Base-by-base conservation (phyloP, 169 alveolate genomes). In the Amoebophrya sp. region DNA sequence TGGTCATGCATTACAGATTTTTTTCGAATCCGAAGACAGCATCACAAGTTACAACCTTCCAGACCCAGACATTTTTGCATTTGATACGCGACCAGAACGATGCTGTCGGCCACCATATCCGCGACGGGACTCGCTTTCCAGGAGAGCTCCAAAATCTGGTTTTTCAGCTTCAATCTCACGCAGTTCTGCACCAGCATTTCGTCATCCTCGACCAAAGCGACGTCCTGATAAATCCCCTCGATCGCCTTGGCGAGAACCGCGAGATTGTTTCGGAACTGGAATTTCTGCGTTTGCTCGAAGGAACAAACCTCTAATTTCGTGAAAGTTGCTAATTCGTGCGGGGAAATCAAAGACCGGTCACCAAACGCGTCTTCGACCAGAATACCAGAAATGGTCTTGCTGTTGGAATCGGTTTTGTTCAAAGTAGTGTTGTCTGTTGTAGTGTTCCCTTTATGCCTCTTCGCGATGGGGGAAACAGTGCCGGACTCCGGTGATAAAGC, bases 211-310 rank as follows among this genome's bases (percentile, higher is more conserved):
- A n/a, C 35, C 35, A 66, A 66, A 2, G 10, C 7, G 35, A 66
- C 83, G 35, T 66, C 83, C 83, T 66, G 83, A 25, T 66, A 66
- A n/a, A 66, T 66, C 32, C 83, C 83, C 83, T 66, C 83, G 35
- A 66, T 66, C 35, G 83, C 83, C 83, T 66, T 66, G 32, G 83
- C 83, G 7, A 66, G 35, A 12, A 41, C 54, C 54, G 54, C 54
- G 66, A 47, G 18, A 7, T 66, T 66, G 83, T 66, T 18, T 7
- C 35, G 35, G 83, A 18, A 66, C 39, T 66, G 29, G 83, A 18
- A 66, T 25, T 66, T 66, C 35, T 66, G 83, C 10, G 83, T 66
- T 25, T 66, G 83, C 83, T 66, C 83, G 35, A 66, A 66, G 83
- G 32, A 7, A 3, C 39, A 18, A 7, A 66, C 83, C 35, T 66